phyloP scores from a whole-genome alignment of 306 rosid species.

The Gleditsia sinensis region DNA sequence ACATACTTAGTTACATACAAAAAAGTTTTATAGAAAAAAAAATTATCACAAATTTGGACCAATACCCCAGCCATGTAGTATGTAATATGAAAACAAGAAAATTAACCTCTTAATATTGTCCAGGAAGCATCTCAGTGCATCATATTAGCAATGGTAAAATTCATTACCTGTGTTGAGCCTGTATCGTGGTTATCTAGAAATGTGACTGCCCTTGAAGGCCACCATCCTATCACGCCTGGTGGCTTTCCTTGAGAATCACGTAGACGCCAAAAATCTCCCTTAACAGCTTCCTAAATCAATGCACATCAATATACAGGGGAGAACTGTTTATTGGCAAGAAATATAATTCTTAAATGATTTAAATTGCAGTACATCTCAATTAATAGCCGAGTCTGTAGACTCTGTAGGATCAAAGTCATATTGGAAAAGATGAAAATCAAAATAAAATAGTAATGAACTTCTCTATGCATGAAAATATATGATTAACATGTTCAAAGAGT shows the following conservation, averaged over 20 bases:
- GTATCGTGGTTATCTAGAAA: slow-evolving; percentile 91
- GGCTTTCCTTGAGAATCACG: slow-evolving; percentile 85
- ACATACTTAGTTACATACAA: background rate
- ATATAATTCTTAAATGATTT: slow-evolving; percentile 15
- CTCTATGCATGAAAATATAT: background rate
- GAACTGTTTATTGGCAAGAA: background rate
- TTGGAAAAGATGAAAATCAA: background rate
- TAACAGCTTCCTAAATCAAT: slow-evolving; percentile 80
- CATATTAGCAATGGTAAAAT: slow-evolving; percentile 10
- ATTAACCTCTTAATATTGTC: background rate
- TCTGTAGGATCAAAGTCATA: background rate
- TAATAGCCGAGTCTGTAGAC: slow-evolving; percentile 4
- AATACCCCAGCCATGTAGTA: background rate
- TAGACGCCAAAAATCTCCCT: slow-evolving; percentile 78
- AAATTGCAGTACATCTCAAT: background rate
- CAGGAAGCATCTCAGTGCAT: background rate
- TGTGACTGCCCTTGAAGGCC: slow-evolving; percentile 91
- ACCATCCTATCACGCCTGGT: slow-evolving; percentile 87
- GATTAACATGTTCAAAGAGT: background rate
- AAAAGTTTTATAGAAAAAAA: background rate
- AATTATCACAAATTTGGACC: background rate
- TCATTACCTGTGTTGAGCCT: slow-evolving; percentile 85
- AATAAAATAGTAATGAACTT: background rate
- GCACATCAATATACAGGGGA: background rate
- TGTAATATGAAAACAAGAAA: slow-evolving; percentile 11